Conservation (phyloP, 176 grass and related monocot species). For the Phyllostachys edulis region DNA sequence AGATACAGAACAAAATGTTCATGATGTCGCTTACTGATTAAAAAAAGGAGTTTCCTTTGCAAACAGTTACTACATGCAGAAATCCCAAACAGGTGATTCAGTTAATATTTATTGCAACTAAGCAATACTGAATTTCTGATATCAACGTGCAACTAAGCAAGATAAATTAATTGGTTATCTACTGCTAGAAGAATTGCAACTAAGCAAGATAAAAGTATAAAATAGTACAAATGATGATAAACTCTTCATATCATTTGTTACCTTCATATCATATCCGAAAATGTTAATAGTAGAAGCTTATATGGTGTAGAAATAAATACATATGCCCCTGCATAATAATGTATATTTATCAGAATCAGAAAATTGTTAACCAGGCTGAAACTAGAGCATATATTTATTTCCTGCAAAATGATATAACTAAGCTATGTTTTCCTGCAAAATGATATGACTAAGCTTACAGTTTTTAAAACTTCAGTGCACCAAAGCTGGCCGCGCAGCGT, state of each 20-base stretch:
- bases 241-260: constrained; percentile 35
- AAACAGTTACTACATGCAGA: too few relatives aligned
- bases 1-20: too few relatives aligned
- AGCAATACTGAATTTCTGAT: too few relatives aligned
- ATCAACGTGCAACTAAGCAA: too few relatives aligned
- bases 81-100: too few relatives aligned
- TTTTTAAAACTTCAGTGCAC: too few relatives aligned
- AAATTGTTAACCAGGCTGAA: constrained; percentile 9
- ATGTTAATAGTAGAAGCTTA: constrained; percentile 98
- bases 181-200: constrained; percentile 5
- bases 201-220: constrained; percentile 4
- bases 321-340: constrained; percentile 78
- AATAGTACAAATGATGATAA: neutral
- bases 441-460: constrained; percentile 4
- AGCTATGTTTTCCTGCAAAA: neutral
- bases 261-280: constrained; percentile 98
- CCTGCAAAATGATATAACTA: neutral
- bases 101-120: too few relatives aligned
- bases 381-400: constrained; percentile 13
- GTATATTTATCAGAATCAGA: constrained; percentile 26
- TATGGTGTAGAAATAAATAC: constrained; percentile 96
- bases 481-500: too few relatives aligned
- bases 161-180: neutral
- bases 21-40: too few relatives aligned
- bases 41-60: too few relatives aligned